Evolutionary conservation across 2,329 filamentous ascomycete genomes (phyloP).

Genomic region (Fusarium tupiense): DNA sequence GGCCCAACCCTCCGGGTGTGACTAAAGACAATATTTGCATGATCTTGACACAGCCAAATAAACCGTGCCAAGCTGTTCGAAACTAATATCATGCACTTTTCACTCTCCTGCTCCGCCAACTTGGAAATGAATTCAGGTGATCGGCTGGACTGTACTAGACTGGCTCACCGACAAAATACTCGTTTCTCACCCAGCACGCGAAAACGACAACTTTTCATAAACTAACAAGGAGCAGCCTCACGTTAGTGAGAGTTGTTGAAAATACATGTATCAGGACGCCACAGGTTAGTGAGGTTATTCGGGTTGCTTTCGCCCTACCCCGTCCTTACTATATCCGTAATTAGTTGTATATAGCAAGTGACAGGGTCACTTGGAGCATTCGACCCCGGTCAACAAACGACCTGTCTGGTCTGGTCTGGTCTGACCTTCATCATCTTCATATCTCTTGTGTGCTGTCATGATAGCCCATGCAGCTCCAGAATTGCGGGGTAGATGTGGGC

Average conservation of each 20-base stretch:
- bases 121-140: slow-evolving; percentile 5
- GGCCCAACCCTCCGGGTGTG: slow-evolving; percentile 25
- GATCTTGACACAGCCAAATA: slow-evolving; percentile 42
- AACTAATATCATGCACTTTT: slow-evolving; percentile 34
- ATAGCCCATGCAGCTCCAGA: slow-evolving; percentile 28
- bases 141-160: background rate
- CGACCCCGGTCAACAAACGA: slow-evolving; percentile 8
- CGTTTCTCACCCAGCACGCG: background rate
- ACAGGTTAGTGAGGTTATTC: background rate
- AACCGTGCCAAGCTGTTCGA: slow-evolving; percentile 25
- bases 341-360: background rate
- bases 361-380: background rate
- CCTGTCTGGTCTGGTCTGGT: background rate
- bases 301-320: background rate
- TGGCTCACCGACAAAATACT: slow-evolving; percentile 29
- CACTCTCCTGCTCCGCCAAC: slow-evolving; percentile 14
- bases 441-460: slow-evolving; percentile 24
- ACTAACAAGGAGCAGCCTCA: background rate
- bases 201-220: background rate
- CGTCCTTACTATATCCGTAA: background rate
- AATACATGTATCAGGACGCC: background rate
- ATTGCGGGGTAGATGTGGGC: slow-evolving; percentile 36
- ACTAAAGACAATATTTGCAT: slow-evolving; percentile 42
- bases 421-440: slow-evolving; percentile 10
- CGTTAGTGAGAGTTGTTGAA: background rate